phyloP scores from a whole-genome alignment of 2,329 filamentous ascomycete species.

The Exserohilum rostratum region DNA sequence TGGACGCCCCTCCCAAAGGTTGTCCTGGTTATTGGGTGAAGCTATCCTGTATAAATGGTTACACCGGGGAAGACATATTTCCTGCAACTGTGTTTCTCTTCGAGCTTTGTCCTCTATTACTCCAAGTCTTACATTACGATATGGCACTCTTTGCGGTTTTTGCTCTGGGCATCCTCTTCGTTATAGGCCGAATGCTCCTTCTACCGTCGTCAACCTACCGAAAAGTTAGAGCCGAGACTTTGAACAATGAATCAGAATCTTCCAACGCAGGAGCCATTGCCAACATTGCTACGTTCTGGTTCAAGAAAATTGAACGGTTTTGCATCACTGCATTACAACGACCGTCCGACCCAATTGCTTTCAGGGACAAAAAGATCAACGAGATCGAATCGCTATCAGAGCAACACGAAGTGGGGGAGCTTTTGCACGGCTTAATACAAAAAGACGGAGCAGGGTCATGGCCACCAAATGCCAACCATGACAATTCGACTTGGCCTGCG shows the following conservation, averaged over 20 bases:
- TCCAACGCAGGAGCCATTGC: too few species aligned
- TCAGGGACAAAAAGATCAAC: neutral
- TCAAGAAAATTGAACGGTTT: neutral
- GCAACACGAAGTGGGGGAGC: neutral
- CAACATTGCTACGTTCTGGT: neutral
- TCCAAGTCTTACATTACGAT: neutral
- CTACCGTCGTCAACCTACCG: neutral
- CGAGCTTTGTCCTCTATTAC: neutral
- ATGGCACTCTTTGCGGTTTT: neutral
- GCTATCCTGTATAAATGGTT: too few species aligned
- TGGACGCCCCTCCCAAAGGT: too few species aligned
- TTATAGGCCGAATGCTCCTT: neutral
- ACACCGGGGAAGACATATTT: too few species aligned
- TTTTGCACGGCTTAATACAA: neutral
- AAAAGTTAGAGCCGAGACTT: neutral
- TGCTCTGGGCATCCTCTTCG: neutral
- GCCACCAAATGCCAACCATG: slow-evolving; percentile 8
- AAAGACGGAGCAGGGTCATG: slow-evolving; percentile 5
- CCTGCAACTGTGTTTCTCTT: neutral
- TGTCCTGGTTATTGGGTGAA: too few species aligned
- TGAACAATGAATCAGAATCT: neutral
- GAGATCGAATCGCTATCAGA: neutral
- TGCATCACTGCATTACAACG: neutral
- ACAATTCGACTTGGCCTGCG: neutral
- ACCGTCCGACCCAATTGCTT: neutral